A percentile compares a stretch with the other conserved stretches of the same genome.
phyloP scores from a whole-genome alignment of 1,284 basidiomycete genomes.

The Moniliella sp. region DNA sequence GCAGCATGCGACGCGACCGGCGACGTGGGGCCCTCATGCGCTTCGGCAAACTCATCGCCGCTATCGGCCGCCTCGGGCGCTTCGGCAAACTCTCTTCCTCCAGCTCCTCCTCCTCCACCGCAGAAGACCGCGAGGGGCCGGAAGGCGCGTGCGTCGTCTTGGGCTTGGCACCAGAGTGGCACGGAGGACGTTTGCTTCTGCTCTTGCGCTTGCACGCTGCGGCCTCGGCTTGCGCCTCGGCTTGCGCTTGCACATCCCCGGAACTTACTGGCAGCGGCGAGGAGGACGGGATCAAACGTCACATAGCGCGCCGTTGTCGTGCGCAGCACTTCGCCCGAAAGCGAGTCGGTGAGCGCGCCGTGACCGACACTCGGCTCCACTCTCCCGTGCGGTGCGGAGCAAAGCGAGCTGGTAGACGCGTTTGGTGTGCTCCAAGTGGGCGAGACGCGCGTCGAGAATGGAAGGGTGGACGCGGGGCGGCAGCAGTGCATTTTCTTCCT shows the following conservation, averaged over 20 bases:
- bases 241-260: constrained; percentile 8
- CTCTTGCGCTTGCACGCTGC: too few relatives aligned
- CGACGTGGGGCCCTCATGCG: too few relatives aligned
- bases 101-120: too few relatives aligned
- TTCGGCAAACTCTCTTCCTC: too few relatives aligned
- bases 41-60: too few relatives aligned
- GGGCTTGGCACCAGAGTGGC: too few relatives aligned
- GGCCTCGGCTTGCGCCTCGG: too few relatives aligned
- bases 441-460: constrained; percentile 9
- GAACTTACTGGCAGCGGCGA: constrained; percentile 11
- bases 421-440: constrained; percentile 2
- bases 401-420: background rate
- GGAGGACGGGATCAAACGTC: constrained; percentile 18
- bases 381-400: background rate
- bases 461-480: constrained; percentile 5
- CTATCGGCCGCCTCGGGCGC: too few relatives aligned
- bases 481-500: constrained; percentile 7
- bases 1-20: too few relatives aligned
- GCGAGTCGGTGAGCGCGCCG: background rate
- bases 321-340: constrained; percentile 14
- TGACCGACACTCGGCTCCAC: background rate
- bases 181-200: too few relatives aligned
- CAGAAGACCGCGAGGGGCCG: too few relatives aligned
- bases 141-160: too few relatives aligned
- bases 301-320: constrained; percentile 23